Base-by-base conservation (phyloP, 257 asterid genomes). In the Fraxinus cuspidata region DNA sequence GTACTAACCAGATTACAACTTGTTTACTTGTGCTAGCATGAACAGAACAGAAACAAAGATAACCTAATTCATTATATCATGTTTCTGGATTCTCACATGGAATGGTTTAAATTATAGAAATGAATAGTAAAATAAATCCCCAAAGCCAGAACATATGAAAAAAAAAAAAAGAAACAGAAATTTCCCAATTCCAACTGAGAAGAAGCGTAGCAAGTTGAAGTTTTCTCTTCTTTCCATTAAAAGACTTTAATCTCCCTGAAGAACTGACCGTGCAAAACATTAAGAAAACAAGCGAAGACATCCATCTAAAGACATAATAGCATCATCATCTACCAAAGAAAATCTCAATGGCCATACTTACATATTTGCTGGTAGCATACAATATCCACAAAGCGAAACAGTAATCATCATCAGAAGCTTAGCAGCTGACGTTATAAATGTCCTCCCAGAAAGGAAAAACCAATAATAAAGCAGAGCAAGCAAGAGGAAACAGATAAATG, bases 381-480 rank as follows among this genome's bases (percentile, higher is more conserved):
- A 82, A 82, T 90, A 86, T 75, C 86, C 94, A 74, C 84, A 87
- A 64, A 96, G 96, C 27, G 87, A 67, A 64, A 86, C 78, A 38
- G 73, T 44, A n/a, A 67, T 85, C 82, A 90, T 85, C 83, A 90
- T 85, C 85, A 96, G 89, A 82, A 93, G 89, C 81, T 80, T 79
- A 63, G 97, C 92, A 37, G 79, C 76, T 69, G 99, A 93, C 70
- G 98, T 90, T 81, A 93, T 77, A 70, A 96, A 89, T 70, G 92
- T 90, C 79, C 85, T 85, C 77, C 94, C 97, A 47, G 90, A 84
- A 67, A 96, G 86, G 86, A 93, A 93, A 88, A 90, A 96, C 95
- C 97, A 90, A 84, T 84, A 83, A 86, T 92, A 94, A 78, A 96
- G 80, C 70, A 89, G 74, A 85, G 83, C 85, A 71, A 88, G 81